Evolutionary conservation across 1,139 yeast species (phyloP), one percentile per base, ranked within the genome.

Genomic region (Hemisphaericaspora subhashii): DNA sequence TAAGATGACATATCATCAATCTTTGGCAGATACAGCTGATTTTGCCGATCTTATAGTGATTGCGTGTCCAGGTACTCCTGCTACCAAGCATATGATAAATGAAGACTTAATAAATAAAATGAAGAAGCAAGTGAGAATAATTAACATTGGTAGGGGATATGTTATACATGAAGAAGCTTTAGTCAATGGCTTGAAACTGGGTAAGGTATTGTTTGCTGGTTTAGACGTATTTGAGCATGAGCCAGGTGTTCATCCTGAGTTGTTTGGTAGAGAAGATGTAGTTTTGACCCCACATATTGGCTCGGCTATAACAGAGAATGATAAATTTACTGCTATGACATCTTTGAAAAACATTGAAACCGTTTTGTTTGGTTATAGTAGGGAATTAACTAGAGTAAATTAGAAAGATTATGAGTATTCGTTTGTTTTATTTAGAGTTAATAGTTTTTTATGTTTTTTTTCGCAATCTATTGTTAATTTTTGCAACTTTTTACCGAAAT

Each of bases 181-280:
- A 36, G 76, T 86, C 2, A 69, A 66, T 8, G 95, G 88, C 0
- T 68, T 89, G 43, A 72, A 81, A 46, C 55, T 70, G 3, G 95
- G 94, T 1, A 80, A 83, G 43, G 72, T 89, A 3, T 60, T 74
- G 16, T 77, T 83, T 53, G 92, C 83, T 12, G 97, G 96, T 0
- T 64, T 87, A 33, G 96, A 88, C 53, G 96, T 88, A 4, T 86
- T 69, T 60, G 85, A 81, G 50, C 58, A 74, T 28, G 96, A 88
- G 59, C 90, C 90, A 3, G 39, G 44, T 1, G 72, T 84, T 10
- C 73, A 78, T 46, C 70, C 71, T 11, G 79, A 66, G 22, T 71
- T 84, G 36, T 52, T 76, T 22, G 62, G 64, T 11, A 72, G 94
- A 52, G 72, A 79, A 54, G 88, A 86, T 57, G 88, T 84, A n/a